Conservation (phyloP, 495 filamentous ascomycete genomes). For the Chlorociboria aeruginascens region DNA sequence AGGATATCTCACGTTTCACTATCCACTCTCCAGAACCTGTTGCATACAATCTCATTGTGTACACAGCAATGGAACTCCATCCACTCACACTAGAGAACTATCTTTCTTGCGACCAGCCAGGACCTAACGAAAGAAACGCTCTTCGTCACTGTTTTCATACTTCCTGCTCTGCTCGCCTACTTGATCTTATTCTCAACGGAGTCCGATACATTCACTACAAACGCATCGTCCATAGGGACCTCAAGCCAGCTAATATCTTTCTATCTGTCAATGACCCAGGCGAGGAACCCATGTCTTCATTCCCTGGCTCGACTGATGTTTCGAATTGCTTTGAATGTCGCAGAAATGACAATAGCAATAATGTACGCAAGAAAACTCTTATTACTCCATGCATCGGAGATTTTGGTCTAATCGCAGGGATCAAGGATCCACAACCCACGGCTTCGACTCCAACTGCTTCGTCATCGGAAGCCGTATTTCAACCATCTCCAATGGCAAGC, state of each 20-base stretch:
- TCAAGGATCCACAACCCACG: background rate
- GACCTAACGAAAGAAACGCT: background rate
- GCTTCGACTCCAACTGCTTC: background rate
- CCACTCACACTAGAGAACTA: slow-evolving; percentile 27
- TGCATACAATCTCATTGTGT: slow-evolving; percentile 12
- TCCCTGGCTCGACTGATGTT: slow-evolving; percentile 22
- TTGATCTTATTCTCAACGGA: slow-evolving; percentile 23
- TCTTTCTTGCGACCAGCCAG: slow-evolving; percentile 6
- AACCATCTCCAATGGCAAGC: background rate
- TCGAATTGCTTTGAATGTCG: slow-evolving; percentile 22
- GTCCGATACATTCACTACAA: slow-evolving; percentile 16
- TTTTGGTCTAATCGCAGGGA: slow-evolving; percentile 18
- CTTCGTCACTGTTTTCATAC: slow-evolving; percentile 31
- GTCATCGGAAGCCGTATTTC: background rate
- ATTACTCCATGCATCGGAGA: slow-evolving; percentile 20
- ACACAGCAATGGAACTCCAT: slow-evolving; percentile 31
- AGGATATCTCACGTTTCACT: slow-evolving; percentile 1
- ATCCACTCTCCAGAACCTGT: background rate
- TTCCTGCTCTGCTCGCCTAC: slow-evolving; percentile 20
- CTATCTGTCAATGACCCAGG: slow-evolving; percentile 16
- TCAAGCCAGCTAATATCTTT: slow-evolving; percentile 37
- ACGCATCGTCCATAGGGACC: slow-evolving; percentile 31
- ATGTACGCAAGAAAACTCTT: background rate
- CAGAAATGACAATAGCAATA: background rate
- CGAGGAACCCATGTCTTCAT: slow-evolving; percentile 6